A percentile compares a stretch with the other conserved stretches of the same genome.
Conservation (phyloP, 1,139 yeast genomes). For the Entelexis paramagnoliae region DNA sequence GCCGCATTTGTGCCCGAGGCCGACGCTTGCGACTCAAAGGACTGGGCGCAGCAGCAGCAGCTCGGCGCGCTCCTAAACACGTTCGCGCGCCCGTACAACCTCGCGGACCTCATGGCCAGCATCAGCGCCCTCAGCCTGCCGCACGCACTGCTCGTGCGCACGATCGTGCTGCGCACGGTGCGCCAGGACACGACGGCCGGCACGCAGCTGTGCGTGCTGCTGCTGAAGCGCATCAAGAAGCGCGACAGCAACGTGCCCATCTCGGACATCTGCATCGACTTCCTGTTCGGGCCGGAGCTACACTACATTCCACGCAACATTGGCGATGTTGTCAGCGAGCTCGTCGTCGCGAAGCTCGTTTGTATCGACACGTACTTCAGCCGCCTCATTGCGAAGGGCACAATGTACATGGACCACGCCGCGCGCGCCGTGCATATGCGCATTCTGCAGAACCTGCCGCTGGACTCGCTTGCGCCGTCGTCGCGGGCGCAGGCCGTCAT, state of each 20-base stretch:
- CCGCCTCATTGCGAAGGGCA: slow-evolving; percentile 72
- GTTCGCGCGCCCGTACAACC: slow-evolving; percentile 19
- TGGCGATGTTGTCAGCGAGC: slow-evolving; percentile 46
- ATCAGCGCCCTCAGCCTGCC: slow-evolving; percentile 11
- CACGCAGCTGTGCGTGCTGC: slow-evolving; percentile 26
- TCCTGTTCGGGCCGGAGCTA: slow-evolving; percentile 25
- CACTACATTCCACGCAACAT: slow-evolving; percentile 31
- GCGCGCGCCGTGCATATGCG: slow-evolving; percentile 37
- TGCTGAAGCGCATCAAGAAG: slow-evolving; percentile 21
- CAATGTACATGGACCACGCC: slow-evolving; percentile 41
- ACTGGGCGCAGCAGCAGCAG: slow-evolving; percentile 19
- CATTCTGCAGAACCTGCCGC: slow-evolving; percentile 48
- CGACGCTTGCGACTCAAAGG: slow-evolving; percentile 47
- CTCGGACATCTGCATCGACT: slow-evolving; percentile 27
- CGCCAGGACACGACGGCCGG: slow-evolving; percentile 12
- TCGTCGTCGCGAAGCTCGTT: slow-evolving; percentile 42
- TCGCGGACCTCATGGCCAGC: slow-evolving; percentile 19
- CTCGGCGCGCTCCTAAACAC: slow-evolving; percentile 22
- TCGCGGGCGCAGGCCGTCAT: slow-evolving; percentile 19
- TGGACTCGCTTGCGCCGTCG: slow-evolving; percentile 17
- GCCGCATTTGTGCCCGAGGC: slow-evolving; percentile 52
- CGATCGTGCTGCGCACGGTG: slow-evolving; percentile 19
- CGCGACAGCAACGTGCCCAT: slow-evolving; percentile 23
- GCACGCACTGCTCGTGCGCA: slow-evolving; percentile 6
- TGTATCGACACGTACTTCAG: slow-evolving; percentile 62